A percentile compares a stretch with the other conserved stretches of the same genome.
Evolutionary conservation across 345 rosid genomes (phyloP).

Genomic region (Schrenkiella parvula): DNA sequence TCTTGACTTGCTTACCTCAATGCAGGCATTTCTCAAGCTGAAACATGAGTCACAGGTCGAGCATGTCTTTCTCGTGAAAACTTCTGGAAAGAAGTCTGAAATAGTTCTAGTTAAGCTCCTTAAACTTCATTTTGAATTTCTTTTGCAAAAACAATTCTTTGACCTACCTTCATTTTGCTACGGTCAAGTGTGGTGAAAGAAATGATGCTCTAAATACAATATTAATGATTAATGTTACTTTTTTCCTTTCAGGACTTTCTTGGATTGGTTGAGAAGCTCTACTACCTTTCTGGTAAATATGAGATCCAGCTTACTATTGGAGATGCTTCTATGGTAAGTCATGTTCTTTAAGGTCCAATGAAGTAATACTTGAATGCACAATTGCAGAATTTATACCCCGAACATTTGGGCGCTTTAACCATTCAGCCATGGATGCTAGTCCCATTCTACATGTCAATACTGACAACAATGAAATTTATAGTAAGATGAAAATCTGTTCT

Average conservation of each 20-base stretch:
- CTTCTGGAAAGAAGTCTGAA: slow-evolving; percentile 72
- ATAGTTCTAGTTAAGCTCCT: slow-evolving; percentile 69
- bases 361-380: no score
- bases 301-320: slow-evolving; percentile 86
- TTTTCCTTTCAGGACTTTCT: slow-evolving; percentile 72
- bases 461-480: no score
- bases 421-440: no score
- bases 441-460: no score
- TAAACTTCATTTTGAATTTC: not conserved
- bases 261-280: slow-evolving; percentile 88
- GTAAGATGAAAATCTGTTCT: no score
- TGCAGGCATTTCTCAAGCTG: slow-evolving; percentile 89
- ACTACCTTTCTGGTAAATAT: slow-evolving; percentile 86
- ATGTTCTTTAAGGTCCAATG: slow-evolving; percentile 5
- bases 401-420: no score
- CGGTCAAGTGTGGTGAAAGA: not conserved
- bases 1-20: slow-evolving; percentile 31
- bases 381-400: no score
- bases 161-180: not conserved
- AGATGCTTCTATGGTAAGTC: slow-evolving; percentile 86
- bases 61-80: slow-evolving; percentile 71
- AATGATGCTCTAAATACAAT: not conserved
- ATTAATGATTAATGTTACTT: not conserved
- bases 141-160: not conserved
- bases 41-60: slow-evolving; percentile 84